Conservation (phyloP, 495 filamentous ascomycete genomes). For the Podospora conica region DNA sequence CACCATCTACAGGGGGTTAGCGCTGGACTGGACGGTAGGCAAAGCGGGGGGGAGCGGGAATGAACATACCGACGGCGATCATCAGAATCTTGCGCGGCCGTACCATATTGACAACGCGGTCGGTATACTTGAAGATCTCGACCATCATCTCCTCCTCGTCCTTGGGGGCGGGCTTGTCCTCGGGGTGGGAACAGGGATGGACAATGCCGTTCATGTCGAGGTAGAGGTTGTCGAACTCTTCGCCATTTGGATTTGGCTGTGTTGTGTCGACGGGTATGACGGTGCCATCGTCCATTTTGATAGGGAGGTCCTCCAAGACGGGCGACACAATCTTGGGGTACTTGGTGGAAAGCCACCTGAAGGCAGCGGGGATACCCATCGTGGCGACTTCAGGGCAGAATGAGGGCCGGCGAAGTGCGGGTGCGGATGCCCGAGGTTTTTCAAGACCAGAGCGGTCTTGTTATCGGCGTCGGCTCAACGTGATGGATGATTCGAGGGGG, state of each 20-base stretch:
- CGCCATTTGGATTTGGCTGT: slow-evolving; percentile 90
- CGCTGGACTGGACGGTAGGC: neutral
- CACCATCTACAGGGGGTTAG: slow-evolving; percentile 63
- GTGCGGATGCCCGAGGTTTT: neutral
- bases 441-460: neutral
- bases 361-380: slow-evolving; percentile 94
- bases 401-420: neutral
- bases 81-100: slow-evolving; percentile 90
- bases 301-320: slow-evolving; percentile 79
- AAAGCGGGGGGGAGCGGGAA: neutral
- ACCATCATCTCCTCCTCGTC: slow-evolving; percentile 99
- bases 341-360: slow-evolving; percentile 89
- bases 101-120: slow-evolving; percentile 97
- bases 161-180: slow-evolving; percentile 82
- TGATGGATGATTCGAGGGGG: neutral
- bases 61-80: slow-evolving; percentile 86
- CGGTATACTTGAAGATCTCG: slow-evolving; percentile 94
- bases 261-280: slow-evolving; percentile 77
- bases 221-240: slow-evolving; percentile 96
- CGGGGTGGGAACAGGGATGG: slow-evolving; percentile 96
- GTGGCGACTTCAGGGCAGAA: slow-evolving; percentile 27
- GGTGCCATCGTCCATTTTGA: slow-evolving; percentile 67
- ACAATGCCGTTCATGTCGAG: slow-evolving; percentile 99
- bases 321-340: slow-evolving; percentile 93
- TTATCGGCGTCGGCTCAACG: neutral